Base-by-base conservation (phyloP, 202 grass and related monocot species). In the Bolboschoenoplectus hybrid region DNA sequence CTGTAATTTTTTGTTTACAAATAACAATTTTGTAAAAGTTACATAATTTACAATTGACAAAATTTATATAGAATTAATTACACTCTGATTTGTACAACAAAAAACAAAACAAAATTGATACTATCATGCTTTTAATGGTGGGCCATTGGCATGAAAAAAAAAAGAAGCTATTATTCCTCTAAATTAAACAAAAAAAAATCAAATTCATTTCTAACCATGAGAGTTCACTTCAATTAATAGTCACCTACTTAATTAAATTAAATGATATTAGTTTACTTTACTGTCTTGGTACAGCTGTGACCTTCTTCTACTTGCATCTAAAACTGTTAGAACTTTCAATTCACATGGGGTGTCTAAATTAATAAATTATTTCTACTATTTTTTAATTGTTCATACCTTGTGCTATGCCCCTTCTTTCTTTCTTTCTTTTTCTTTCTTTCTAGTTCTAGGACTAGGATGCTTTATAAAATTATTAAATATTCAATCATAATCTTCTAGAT, bases 341-440 rank as follows among this genome's bases (percentile, higher is more conserved):
- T 71, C 82, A 70, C 82, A 84, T 84, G 82, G 81, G 36, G 44
- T 82, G 40, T 7, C 55, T 47, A 7, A 44, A 51, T 65, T 71
- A 19, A 45, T 83, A 47, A 67, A 69, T 55, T 55, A 67, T 39
- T 52, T 46, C 14, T 57, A 57, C 26, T 67, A 83, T 84, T 84
- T 52, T 11, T 84, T 56, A 41, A 57, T 43, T 44, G 44, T 51
- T 51, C 19, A 35, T 50, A 40, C 65, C n/a, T 35, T 52, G 50
- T 43, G 47, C 46, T 26, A 26, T 26, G 26, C 26, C 26, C 26
- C 26, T 26, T 26, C 26, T 26, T 26, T 26, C 26, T 26, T 26
- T 26, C 26, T 26, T 26, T 26, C 26, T 26, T 26, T 26, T 26
- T 26, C 26, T 26, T 26, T 26, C 3, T 46, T 55, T 84, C 5